A percentile compares a stretch with the other conserved stretches of the same genome.
Conservation (phyloP, 257 asterid genomes). For the Nicotiana knightiana region DNA sequence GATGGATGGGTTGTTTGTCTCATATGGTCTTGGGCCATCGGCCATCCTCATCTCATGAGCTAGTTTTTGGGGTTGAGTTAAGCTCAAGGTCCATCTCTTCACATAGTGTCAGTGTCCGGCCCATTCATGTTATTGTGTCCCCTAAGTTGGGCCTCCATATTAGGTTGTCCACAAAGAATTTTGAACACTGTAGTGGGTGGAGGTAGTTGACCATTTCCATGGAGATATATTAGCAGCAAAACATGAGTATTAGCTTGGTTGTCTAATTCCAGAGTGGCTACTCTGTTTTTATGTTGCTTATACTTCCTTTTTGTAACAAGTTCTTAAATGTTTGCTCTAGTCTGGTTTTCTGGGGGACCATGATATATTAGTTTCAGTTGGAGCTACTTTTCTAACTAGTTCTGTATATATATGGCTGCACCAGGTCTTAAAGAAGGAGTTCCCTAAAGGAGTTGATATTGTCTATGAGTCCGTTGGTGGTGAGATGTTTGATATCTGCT, state of each 20-base stretch:
- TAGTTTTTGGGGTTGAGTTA: too few species aligned
- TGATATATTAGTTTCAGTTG: not conserved
- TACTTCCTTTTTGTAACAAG: not conserved
- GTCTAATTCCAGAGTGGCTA: not conserved
- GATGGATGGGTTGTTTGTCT: too few species aligned
- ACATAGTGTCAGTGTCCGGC: too few species aligned
- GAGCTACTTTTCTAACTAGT: not conserved
- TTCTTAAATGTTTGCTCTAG: not conserved
- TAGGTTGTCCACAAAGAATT: not conserved
- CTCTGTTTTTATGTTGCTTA: not conserved
- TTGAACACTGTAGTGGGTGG: not conserved
- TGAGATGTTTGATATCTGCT: slow-evolving; percentile 76
- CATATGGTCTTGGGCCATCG: too few species aligned
- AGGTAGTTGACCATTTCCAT: not conserved
- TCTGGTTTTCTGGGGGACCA: not conserved
- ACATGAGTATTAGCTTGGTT: not conserved
- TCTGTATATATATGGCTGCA: not conserved
- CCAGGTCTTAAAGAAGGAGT: slow-evolving; percentile 79
- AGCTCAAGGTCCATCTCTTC: too few species aligned
- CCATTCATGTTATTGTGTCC: too few species aligned
- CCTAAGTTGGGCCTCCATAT: too few species aligned
- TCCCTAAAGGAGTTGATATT: slow-evolving; percentile 85
- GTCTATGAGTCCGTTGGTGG: slow-evolving; percentile 96
- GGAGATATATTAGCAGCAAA: not conserved
- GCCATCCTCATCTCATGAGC: too few species aligned